phyloP scores from a whole-genome alignment of 2,329 filamentous ascomycete species.

The Scedosporium boydii region DNA sequence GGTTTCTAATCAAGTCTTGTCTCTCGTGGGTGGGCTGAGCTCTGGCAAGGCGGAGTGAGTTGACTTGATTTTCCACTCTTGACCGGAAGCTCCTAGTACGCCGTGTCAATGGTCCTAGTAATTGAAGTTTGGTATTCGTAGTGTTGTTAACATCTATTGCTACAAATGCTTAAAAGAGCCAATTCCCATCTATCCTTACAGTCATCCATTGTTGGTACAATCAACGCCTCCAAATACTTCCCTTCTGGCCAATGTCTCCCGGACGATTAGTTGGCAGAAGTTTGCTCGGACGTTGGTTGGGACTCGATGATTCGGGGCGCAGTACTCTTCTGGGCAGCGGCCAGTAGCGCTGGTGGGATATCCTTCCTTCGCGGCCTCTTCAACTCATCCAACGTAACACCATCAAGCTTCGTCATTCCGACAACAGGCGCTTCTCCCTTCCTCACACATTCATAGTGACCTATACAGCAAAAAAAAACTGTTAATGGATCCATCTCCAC shows the following conservation, averaged over 20 bases:
- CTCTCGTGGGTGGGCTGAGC: too few relatives aligned
- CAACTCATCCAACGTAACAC: conserved; percentile 72
- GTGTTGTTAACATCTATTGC: too few relatives aligned
- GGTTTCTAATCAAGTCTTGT: too few relatives aligned
- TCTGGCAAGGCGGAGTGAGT: too few relatives aligned
- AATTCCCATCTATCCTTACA: neutral
- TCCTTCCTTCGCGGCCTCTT: conserved; percentile 64
- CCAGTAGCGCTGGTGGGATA: conserved; percentile 36
- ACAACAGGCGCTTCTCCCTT: conserved; percentile 86
- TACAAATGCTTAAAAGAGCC: too few relatives aligned
- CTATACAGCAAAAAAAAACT: conserved; percentile 26
- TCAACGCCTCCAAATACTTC: neutral
- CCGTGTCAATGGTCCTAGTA: too few relatives aligned
- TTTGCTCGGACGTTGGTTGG: conserved; percentile 21
- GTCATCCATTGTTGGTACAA: neutral
- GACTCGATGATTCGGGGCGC: conserved; percentile 21
- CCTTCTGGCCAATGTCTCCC: neutral
- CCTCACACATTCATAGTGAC: conserved; percentile 85
- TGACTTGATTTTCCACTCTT: too few relatives aligned
- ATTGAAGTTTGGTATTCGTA: too few relatives aligned
- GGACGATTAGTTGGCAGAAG: conserved; percentile 13
- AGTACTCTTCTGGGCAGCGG: conserved; percentile 15
- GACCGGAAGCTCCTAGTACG: too few relatives aligned
- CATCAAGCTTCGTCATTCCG: conserved; percentile 83
- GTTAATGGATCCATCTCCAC: conserved; percentile 12